phyloP scores from a whole-genome alignment of 2,329 filamentous ascomycete genomes.

The Dactylellina leptospora region DNA sequence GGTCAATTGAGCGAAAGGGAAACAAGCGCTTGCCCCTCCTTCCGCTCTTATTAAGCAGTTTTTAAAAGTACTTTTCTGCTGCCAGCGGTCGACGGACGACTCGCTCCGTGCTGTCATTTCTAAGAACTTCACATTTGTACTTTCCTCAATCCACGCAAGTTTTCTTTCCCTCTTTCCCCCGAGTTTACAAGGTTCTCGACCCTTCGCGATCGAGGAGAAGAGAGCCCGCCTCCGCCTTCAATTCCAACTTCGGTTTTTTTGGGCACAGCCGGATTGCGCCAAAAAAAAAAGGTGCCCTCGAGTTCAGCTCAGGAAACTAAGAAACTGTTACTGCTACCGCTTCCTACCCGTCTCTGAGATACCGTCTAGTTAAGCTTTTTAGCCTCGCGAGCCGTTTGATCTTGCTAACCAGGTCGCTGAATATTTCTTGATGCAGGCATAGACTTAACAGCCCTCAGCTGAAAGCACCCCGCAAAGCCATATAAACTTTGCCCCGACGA shows the following conservation, averaged over 20 bases:
- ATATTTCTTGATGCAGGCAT: conserved; percentile 14
- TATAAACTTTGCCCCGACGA: too few relatives aligned
- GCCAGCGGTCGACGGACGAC: too few relatives aligned
- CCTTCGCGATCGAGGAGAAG: background rate
- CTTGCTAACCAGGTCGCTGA: conserved; percentile 25
- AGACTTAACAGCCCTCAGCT: conserved; percentile 5
- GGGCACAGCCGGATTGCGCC: conserved; percentile 8
- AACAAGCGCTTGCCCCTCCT: conserved; percentile 5
- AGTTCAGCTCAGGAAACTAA: background rate
- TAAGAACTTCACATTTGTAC: background rate
- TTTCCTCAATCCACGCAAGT: background rate
- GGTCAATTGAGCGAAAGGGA: background rate
- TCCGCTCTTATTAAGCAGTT: background rate
- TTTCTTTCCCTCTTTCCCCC: background rate
- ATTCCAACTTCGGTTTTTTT: too few relatives aligned
- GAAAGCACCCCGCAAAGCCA: too few relatives aligned
- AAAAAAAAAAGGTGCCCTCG: too few relatives aligned
- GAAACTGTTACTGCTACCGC: background rate
- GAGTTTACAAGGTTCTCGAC: conserved; percentile 1
- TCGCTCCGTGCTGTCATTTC: too few relatives aligned
- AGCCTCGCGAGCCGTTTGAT: conserved; percentile 13
- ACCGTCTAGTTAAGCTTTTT: conserved; percentile 10
- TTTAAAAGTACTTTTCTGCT: too few relatives aligned
- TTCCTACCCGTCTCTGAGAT: conserved; percentile 4
- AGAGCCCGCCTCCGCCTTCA: background rate